Conservation (phyloP, 345 rosid species). For the Barbarea vulgaris region DNA sequence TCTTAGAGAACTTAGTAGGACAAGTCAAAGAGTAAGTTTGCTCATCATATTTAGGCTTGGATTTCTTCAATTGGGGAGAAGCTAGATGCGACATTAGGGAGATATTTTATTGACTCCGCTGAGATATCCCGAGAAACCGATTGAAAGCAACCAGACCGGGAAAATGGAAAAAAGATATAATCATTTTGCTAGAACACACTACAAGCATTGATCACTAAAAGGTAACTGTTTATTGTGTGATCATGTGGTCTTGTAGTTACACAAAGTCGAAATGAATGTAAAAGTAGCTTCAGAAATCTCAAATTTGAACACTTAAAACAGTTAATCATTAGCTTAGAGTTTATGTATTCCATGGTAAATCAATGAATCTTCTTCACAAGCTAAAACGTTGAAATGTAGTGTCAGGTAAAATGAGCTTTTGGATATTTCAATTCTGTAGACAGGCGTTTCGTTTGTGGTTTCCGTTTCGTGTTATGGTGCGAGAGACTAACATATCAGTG, state of each 20-base stretch:
- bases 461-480: conserved; percentile 30
- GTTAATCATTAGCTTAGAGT: conserved; percentile 22
- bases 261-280: conserved; percentile 17
- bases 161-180: background rate
- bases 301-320: background rate
- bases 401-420: conserved; percentile 6
- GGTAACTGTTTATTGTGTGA: background rate
- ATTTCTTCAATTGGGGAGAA: conserved; percentile 80
- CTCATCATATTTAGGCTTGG: conserved; percentile 65
- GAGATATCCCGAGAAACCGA: conserved; percentile 2
- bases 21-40: conserved; percentile 5
- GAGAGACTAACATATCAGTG: conserved; percentile 53
- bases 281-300: conserved; percentile 9
- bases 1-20: background rate
- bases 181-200: background rate
- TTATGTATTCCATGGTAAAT: background rate
- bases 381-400: conserved; percentile 7
- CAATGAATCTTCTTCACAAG: conserved; percentile 7
- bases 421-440: conserved; percentile 22
- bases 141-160: conserved; percentile 3
- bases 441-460: conserved; percentile 24
- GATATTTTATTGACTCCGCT: conserved; percentile 33
- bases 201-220: conserved; percentile 3
- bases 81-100: conserved; percentile 70
- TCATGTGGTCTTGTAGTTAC: background rate